A percentile compares a stretch with the other conserved stretches of the same genome.
These are phyloP conservation scores for Cyberlindnera xishuangbannaensis DNA, from an alignment of 805 yeast species.

Conservation along the genomic window DNA sequence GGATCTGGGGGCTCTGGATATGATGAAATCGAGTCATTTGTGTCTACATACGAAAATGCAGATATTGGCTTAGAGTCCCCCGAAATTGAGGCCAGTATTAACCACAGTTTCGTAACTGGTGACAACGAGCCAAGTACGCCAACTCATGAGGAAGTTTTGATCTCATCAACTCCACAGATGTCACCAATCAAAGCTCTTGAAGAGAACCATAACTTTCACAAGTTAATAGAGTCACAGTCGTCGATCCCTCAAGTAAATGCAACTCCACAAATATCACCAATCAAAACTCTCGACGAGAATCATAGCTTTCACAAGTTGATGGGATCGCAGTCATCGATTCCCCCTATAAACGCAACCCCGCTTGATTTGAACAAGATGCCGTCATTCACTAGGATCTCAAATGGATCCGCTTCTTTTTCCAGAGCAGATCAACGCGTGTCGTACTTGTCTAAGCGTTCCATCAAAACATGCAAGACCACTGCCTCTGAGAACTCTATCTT, in stretches of 20 bases:
- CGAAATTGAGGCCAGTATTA: constrained; percentile 4
- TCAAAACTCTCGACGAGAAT: too few relatives aligned
- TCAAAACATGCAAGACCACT: constrained; percentile 12
- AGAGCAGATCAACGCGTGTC: constrained; percentile 14
- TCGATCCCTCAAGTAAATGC: neutral
- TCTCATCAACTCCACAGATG: constrained; percentile 23
- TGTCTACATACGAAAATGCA: constrained; percentile 22
- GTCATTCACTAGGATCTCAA: constrained; percentile 20
- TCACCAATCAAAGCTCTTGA: constrained; percentile 24
- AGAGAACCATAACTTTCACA: constrained; percentile 7
- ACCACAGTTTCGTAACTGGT: constrained; percentile 9
- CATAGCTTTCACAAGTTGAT: neutral
- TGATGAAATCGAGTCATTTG: constrained; percentile 26
- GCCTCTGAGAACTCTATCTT: constrained; percentile 19
- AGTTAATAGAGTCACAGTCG: too few relatives aligned
- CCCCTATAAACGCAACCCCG: constrained; percentile 2
- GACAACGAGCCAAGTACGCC: constrained; percentile 25
- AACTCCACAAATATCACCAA: too few relatives aligned
- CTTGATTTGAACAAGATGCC: constrained; percentile 19
- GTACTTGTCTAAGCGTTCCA: constrained; percentile 21
- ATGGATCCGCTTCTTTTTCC: constrained; percentile 9
- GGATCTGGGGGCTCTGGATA: constrained; percentile 6
- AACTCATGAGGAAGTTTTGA: constrained; percentile 18
- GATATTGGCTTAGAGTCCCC: constrained; percentile 10
- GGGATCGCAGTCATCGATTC: neutral